phyloP scores from a whole-genome alignment of 441 rosid species.

The Adansonia rubrostipa region DNA sequence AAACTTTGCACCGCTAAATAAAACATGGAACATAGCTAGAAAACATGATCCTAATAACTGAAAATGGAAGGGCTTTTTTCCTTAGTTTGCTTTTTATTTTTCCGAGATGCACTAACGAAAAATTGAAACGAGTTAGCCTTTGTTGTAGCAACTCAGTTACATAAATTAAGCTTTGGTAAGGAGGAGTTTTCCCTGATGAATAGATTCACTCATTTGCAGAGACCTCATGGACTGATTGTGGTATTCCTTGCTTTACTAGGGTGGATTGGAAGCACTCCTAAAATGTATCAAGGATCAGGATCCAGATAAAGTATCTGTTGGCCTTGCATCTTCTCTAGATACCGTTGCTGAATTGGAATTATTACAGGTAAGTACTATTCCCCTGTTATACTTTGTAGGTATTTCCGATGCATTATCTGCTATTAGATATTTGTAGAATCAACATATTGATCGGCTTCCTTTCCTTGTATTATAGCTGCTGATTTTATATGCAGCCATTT shows the following conservation, averaged over 20 bases:
- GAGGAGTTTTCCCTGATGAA: conserved; percentile 25
- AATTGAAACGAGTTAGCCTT: not conserved
- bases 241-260: conserved; percentile 49
- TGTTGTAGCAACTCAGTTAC: not conserved
- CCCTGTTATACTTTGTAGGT: not conserved
- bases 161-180: not conserved
- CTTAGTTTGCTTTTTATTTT: not conserved
- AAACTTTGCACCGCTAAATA: not conserved
- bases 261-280: conserved; percentile 82
- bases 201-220: conserved; percentile 27
- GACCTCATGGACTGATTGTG: conserved; percentile 28
- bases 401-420: conserved; percentile 13
- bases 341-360: conserved; percentile 86
- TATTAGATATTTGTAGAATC: not conserved
- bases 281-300: conserved; percentile 80
- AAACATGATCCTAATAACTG: not conserved
- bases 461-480: not conserved
- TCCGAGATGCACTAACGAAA: not conserved
- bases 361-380: conserved; percentile 65
- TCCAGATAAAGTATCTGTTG: conserved; percentile 89
- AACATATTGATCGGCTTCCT: not conserved
- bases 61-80: not conserved
- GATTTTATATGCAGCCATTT: not conserved
- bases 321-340: conserved; percentile 82
- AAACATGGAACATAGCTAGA: not conserved